Evolutionary conservation across 1,284 basidiomycete species (phyloP), one percentile per base, ranked within the genome.

Genomic region (Naganishia albida): DNA sequence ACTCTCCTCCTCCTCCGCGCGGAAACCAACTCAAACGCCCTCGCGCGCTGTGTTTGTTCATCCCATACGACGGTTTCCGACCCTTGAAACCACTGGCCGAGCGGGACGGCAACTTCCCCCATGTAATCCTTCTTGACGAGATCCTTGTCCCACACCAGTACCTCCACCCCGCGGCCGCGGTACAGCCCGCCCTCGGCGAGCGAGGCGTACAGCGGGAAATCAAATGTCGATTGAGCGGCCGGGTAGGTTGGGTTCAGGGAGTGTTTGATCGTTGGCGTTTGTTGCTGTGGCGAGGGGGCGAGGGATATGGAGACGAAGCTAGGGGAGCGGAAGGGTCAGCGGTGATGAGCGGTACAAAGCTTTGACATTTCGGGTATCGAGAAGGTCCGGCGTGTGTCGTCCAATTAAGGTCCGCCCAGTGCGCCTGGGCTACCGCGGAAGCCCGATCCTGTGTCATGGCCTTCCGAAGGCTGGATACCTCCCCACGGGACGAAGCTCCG

Each of bases 101-200:
- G 75, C 0, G 85, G 84, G 7, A 97, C 74, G 0, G 86, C 85
- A 12, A 86, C 84, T 78, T 98, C 95, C 34, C 95, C 95, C 54
- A 98, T 85, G 78, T 97, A 98, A 66, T 96, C 93, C 81, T 95
- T 93, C 74, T 84, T 85, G 70, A 92, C 78, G 71, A 88, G 80
- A 56, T 80, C 94, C 81, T 90, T 93, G 79, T 95, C 93, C 94
- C 94, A 98, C 0, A 93, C 83, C 38, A 97, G 88, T 52, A 93
- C 82, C 75, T 97, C 93, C 55, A 97, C 73, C 7, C 78, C 78
- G 26, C 78, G 68, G 3, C 85, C 86, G 48, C 88, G 88, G 13
- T 92, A 83, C 48, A 84, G 83, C 63, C 88, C 89, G 42, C 56
- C 44, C 46, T 66, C 53, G 0, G 87, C 87, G 38, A 88, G 82